Percentiles rank a stretch among this genome's conserved stretches.
These are phyloP conservation scores for Ascochyta lentis DNA, from an alignment of 2,329 filamentous ascomycete genomes.

Conservation along the genomic window DNA sequence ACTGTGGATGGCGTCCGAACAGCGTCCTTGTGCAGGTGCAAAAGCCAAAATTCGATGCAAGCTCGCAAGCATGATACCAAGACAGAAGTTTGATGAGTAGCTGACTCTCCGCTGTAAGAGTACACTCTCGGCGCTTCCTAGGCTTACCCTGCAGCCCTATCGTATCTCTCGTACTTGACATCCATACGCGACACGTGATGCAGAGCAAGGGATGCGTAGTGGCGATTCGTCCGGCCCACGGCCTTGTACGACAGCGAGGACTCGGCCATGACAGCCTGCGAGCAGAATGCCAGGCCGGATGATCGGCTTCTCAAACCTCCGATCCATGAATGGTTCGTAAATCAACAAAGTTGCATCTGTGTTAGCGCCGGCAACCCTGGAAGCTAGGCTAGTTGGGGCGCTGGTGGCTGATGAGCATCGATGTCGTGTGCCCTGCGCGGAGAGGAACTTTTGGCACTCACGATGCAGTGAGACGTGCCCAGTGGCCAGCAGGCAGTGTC, in stretches of 20 bases:
- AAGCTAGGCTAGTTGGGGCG: constrained; percentile 2
- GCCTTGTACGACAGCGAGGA: constrained; percentile 3
- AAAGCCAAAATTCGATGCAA: neutral
- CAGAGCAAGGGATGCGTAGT: neutral
- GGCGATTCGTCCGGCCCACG: constrained; percentile 5
- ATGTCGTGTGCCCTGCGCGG: constrained; percentile 9
- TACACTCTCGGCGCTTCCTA: neutral
- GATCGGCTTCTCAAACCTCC: constrained; percentile 13
- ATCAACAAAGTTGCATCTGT: constrained; percentile 1
- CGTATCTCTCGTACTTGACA: neutral
- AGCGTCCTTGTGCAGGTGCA: neutral
- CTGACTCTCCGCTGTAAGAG: neutral
- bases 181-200: neutral
- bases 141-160: constrained; percentile 10
- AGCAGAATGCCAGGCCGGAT: constrained; percentile 14
- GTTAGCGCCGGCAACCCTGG: constrained; percentile 12
- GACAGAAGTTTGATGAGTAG: neutral
- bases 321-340: constrained; percentile 1
- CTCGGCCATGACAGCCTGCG: neutral
- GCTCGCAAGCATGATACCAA: neutral
- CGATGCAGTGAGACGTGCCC: neutral
- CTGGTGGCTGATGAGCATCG: neutral
- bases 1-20: neutral
- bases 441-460: constrained; percentile 1
- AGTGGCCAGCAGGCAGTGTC: neutral